phyloP scores from a whole-genome alignment of 805 yeast genomes.

The Ogataea parapolymorpha region DNA sequence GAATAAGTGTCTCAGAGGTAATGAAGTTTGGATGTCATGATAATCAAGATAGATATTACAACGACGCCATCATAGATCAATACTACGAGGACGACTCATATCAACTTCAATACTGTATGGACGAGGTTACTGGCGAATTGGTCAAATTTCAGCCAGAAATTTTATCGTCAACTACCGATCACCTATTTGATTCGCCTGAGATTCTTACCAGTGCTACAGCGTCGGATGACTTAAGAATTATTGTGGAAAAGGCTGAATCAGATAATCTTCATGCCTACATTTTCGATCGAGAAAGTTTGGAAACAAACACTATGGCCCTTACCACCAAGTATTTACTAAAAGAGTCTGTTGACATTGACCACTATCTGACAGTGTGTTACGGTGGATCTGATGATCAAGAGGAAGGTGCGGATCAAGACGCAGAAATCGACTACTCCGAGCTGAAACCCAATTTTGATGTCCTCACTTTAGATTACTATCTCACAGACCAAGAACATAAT shows the following conservation, averaged over 20 bases:
- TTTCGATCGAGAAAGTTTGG: slow-evolving; percentile 8
- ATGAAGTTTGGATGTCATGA: background rate
- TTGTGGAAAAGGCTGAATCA: slow-evolving; percentile 9
- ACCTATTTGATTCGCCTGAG: slow-evolving; percentile 11
- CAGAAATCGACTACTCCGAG: slow-evolving; percentile 5
- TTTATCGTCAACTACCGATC: slow-evolving; percentile 3
- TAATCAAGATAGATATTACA: slow-evolving; percentile 10
- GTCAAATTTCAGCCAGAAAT: slow-evolving; percentile 11
- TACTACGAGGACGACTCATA: slow-evolving; percentile 13
- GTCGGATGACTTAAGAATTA: slow-evolving; percentile 18
- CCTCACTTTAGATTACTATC: slow-evolving; percentile 8
- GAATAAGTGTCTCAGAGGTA: no score
- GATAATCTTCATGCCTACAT: slow-evolving; percentile 7
- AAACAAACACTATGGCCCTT: slow-evolving; percentile 9
- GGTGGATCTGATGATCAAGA: slow-evolving; percentile 5
- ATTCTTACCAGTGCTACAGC: slow-evolving; percentile 12
- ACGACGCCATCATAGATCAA: slow-evolving; percentile 18
- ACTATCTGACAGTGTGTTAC: slow-evolving; percentile 15
- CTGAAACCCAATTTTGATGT: slow-evolving; percentile 12
- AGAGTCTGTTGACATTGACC: slow-evolving; percentile 11
- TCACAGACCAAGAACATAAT: background rate
- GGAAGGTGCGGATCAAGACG: slow-evolving; percentile 8
- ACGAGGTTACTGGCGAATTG: slow-evolving; percentile 21
- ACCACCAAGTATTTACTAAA: slow-evolving; percentile 13
- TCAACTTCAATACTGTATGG: slow-evolving; percentile 13